These are phyloP conservation scores for Discostella stelligera DNA, from an alignment of 352 stramenopile genomes.

Conservation along the genomic window DNA sequence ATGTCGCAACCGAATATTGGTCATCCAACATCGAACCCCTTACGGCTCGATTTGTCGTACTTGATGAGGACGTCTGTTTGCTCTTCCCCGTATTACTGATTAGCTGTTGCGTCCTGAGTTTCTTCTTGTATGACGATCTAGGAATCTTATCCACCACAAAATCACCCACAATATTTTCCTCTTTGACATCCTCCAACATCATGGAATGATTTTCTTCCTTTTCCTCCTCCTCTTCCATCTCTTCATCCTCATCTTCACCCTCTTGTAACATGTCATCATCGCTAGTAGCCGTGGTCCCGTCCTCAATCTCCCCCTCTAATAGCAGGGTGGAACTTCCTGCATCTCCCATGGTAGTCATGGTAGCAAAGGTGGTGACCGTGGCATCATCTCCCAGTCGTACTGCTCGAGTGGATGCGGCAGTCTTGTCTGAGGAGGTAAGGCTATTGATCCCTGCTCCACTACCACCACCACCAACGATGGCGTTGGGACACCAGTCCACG, in stretches of 20 bases:
- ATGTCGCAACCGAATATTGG: constrained; percentile 34
- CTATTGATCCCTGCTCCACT: constrained; percentile 4
- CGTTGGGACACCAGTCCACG: constrained; percentile 42
- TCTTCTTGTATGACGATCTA: constrained; percentile 1
- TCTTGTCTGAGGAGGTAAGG: constrained; percentile 25
- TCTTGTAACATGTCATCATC: not conserved
- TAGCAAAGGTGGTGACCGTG: constrained; percentile 50
- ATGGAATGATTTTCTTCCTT: constrained; percentile 1
- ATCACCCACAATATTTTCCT: not conserved
- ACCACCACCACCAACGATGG: not conserved
- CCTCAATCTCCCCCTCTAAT: constrained; percentile 26
- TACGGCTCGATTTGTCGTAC: constrained; percentile 21
- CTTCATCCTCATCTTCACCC: not conserved
- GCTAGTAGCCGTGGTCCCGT: constrained; percentile 8
- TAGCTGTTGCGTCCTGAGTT: not conserved
- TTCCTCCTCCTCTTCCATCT: not conserved
- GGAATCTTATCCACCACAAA: constrained; percentile 42
- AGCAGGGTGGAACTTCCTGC: constrained; percentile 13
- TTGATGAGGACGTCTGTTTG: not conserved
- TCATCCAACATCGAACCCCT: constrained; percentile 26
- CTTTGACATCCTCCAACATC: constrained; percentile 9
- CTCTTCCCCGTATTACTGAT: constrained; percentile 6
- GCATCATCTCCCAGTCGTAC: constrained; percentile 41
- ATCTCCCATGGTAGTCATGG: constrained; percentile 55
- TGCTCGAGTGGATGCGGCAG: constrained; percentile 28